phyloP scores from a whole-genome alignment of 768 basidiomycete species.

The Saitozyma podzolica region DNA sequence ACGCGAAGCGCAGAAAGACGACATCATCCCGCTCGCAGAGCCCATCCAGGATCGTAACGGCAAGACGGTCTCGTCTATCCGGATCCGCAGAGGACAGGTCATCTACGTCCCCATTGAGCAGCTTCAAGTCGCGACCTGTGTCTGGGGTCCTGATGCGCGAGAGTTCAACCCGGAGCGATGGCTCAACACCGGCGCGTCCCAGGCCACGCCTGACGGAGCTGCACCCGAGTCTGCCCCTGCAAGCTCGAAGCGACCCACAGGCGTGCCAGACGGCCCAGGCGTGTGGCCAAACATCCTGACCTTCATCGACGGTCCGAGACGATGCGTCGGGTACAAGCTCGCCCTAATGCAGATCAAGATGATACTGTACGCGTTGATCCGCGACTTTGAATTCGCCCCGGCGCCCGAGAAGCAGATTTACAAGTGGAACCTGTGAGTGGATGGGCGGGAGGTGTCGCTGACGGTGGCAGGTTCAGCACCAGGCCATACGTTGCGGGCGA shows the following conservation, averaged over 20 bases:
- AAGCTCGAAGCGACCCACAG: too few relatives aligned
- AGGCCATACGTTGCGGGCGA: conserved; percentile 24
- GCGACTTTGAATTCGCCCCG: conserved; percentile 23
- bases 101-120: conserved; percentile 34
- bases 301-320: conserved; percentile 33
- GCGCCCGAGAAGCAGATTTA: conserved; percentile 14
- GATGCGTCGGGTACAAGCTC: conserved; percentile 34
- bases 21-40: conserved; percentile 27
- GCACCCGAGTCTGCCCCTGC: neutral
- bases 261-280: conserved; percentile 20
- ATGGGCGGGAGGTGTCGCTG: neutral
- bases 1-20: conserved; percentile 24
- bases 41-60: conserved; percentile 19
- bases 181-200: neutral
- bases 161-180: conserved; percentile 24
- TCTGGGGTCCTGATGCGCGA: conserved; percentile 25
- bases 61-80: conserved; percentile 17
- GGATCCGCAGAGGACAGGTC: conserved; percentile 31
- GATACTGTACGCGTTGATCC: conserved; percentile 23
- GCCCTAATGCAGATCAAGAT: conserved; percentile 35
- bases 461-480: conserved; percentile 24
- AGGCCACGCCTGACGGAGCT: neutral
- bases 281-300: conserved; percentile 33
- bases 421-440: conserved; percentile 35
- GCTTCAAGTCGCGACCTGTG: conserved; percentile 17